Evolutionary conservation across 768 basidiomycete genomes (phyloP), one percentile per base, ranked within the genome.

Genomic region (Serendipita vermifera): DNA sequence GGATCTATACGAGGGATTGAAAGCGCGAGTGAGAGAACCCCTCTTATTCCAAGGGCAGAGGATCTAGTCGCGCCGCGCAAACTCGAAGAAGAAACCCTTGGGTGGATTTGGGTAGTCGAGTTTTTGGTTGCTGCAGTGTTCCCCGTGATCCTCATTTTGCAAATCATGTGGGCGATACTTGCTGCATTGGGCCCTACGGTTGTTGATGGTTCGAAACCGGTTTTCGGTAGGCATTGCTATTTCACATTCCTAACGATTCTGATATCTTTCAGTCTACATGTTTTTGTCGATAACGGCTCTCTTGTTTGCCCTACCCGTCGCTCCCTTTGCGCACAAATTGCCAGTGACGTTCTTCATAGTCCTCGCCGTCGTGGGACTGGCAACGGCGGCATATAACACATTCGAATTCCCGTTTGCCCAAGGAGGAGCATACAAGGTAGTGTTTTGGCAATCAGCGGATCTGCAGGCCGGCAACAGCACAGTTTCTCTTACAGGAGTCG

Each of bases 261-360:
- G 27, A 51, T n/a, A 27, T n/a, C 32, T 31, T 7, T 14, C 48
- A 58, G 57, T 22, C 29, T 51, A 55, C 51, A 33, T 35, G 22
- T 54, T 35, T 27, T 15, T 36, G 15, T 57, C 57, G 32, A 24
- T 48, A 17, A 22, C 20, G 14, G 27, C 36, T 33, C 36, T 54
- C 14, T 27, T 41, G 17, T 17, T 33, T 9, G 22, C 29, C 15
- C 13, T 56, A n/a, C 55, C 55, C 3, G 29, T 56, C 22, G 26
- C 35, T 20, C 55, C 40, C 11, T 39, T 39, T n/a, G 26, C 55
- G 5, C 36, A 56, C 36, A 56, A 38, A 22, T 38, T 39, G 17
- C 55, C 58, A 26, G 17, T 43, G 15, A 24, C 40, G 20, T 41
- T 51, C 41, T 57, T 31, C 33, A 31, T 59, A 39, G 24, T 29